Evolutionary conservation across 768 basidiomycete genomes (phyloP).

Genomic region (Clavulina sp.): DNA sequence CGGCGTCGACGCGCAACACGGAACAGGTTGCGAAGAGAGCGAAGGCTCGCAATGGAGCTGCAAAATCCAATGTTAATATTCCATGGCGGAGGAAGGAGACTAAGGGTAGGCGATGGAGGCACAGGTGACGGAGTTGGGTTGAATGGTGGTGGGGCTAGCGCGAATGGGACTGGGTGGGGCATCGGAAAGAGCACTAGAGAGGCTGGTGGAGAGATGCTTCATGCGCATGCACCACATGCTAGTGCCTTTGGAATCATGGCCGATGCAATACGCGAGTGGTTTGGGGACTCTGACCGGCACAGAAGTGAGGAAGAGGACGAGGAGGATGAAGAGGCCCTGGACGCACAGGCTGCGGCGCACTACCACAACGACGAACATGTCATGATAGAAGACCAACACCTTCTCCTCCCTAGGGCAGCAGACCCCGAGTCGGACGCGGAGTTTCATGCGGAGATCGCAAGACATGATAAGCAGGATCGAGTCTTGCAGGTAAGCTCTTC

Average conservation of each 20-base stretch:
- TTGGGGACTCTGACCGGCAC: conserved; percentile 15
- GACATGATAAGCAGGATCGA: conserved; percentile 32
- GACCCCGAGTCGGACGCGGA: conserved; percentile 12
- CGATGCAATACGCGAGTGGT: conserved; percentile 34
- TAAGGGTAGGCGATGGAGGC: too few relatives aligned
- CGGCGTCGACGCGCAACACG: conserved; percentile 32
- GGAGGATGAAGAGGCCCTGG: conserved; percentile 6
- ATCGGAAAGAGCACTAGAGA: too few relatives aligned
- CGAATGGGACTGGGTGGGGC: too few relatives aligned
- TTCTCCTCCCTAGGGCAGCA: background rate
- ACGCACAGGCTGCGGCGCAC: too few relatives aligned
- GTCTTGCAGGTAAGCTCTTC: conserved; percentile 30
- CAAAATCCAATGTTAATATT: too few relatives aligned
- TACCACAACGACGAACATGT: background rate
- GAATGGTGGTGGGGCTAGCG: too few relatives aligned
- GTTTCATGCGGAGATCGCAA: conserved; percentile 15
- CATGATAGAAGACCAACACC: background rate
- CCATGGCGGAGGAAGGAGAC: too few relatives aligned
- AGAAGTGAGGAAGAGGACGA: background rate
- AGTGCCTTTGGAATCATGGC: conserved; percentile 34
- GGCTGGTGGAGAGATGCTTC: too few relatives aligned
- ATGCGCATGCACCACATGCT: background rate
- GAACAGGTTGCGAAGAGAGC: conserved; percentile 20
- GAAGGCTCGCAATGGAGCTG: conserved; percentile 11
- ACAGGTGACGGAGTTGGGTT: too few relatives aligned